Evolutionary conservation across 192 early-diverging fungal genomes (phyloP), one percentile per base, ranked within the genome.

Genomic region (Coemansia sp.): DNA sequence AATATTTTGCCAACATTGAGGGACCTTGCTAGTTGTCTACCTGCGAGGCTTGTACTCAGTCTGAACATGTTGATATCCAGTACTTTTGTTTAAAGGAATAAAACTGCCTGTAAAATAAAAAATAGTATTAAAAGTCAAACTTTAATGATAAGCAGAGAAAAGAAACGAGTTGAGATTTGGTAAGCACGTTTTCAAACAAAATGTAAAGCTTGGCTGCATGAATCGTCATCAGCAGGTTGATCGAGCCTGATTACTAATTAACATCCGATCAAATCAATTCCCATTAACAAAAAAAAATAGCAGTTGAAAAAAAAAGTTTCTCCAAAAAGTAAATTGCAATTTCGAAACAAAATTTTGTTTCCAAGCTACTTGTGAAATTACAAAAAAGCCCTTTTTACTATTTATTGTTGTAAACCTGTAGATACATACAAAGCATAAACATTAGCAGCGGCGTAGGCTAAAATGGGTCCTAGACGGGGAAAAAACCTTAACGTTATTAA

Each of bases 391-490:
- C 20, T 2, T 28, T 55, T 25, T 25, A 30, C 7, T 25, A 25
- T 31, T 55, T 55, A 29, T 7, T 11, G 10, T 11, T 31, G 17
- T 58, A 16, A 6, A 36, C 33, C 33, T 58, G 56, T 38, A 58
- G 56, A 58, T 58, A 58, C 20, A 20, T 33, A 60, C 17, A 60
- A 5, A 38, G 56, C 22, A 7, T 20, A 29, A 29, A 22, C 25
- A 54, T 11, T 8, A 33, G 31, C 7, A 33, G 31, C 30, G 31
- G 8, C 16, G 58, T 7, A 20, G 17, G n/a, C n/a, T 6, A 38
- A 49, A 49, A 45, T 34, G 49, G 48, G 48, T 5, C 61, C 61
- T 25, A 63, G 61, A 63, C 61, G 61, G 5, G 61, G 45, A 12
- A 63, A 63, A 38, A 63, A 52, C 49, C 31, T 52, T 29, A 63